Evolutionary conservation across 768 basidiomycete genomes (phyloP).

Genomic region (Tricholoma matsutake): DNA sequence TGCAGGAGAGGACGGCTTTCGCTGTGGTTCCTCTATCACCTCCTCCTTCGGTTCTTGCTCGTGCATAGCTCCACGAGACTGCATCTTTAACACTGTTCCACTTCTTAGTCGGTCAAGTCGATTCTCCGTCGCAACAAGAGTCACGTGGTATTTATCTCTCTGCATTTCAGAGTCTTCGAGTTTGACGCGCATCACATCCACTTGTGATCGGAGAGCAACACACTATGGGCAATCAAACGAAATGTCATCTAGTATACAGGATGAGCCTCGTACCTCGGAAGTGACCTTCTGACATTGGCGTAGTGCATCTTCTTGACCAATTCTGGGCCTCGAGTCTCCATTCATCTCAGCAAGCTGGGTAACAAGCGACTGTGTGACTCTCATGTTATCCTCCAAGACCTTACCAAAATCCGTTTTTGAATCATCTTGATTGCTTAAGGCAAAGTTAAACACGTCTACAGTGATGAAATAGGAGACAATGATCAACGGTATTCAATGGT

Average conservation of each 20-base stretch:
- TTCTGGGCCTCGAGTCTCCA: constrained; percentile 28
- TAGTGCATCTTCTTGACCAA: constrained; percentile 38
- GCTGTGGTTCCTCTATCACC: constrained; percentile 45
- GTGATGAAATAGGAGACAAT: not conserved
- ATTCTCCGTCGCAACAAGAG: constrained; percentile 55
- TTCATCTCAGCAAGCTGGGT: constrained; percentile 51
- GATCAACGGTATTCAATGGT: constrained; percentile 27
- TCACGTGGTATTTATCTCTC: constrained; percentile 45
- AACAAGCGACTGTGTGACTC: constrained; percentile 58
- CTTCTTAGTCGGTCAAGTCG: constrained; percentile 62
- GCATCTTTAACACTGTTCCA: constrained; percentile 46
- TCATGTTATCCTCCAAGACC: constrained; percentile 52
- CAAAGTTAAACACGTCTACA: constrained; percentile 47
- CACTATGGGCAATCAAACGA: constrained; percentile 38
- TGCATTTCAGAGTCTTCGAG: constrained; percentile 49
- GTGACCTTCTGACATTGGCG: constrained; percentile 49
- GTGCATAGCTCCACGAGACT: constrained; percentile 30
- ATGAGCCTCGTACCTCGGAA: constrained; percentile 51
- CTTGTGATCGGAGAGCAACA: constrained; percentile 54
- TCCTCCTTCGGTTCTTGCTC: constrained; percentile 31
- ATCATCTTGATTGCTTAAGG: constrained; percentile 37
- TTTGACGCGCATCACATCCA: constrained; percentile 45
- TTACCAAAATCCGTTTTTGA: constrained; percentile 35
- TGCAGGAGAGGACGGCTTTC: constrained; percentile 59
- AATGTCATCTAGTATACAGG: not conserved